These are phyloP conservation scores for Leucaena leucocephala DNA, from an alignment of 306 rosid species.

Conservation along the genomic window DNA sequence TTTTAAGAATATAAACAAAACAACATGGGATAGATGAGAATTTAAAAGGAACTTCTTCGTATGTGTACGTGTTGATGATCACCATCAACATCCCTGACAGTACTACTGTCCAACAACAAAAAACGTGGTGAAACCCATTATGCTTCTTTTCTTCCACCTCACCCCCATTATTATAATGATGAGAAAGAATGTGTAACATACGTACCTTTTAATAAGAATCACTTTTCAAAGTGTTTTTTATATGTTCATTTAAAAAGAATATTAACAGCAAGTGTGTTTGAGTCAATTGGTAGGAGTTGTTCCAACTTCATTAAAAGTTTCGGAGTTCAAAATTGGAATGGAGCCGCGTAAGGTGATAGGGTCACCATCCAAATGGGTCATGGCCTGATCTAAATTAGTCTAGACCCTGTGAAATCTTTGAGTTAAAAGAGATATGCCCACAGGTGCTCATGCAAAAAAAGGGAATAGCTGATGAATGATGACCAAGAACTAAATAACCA, in stretches of 20 bases:
- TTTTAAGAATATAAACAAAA: conserved; percentile 45
- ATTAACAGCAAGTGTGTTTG: too few species aligned
- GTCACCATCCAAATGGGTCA: too few species aligned
- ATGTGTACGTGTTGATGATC: conserved; percentile 47
- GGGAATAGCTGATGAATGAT: not conserved
- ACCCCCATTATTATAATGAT: conserved; percentile 65
- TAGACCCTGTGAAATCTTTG: too few species aligned
- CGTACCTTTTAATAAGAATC: not conserved
- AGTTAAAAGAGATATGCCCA: too few species aligned
- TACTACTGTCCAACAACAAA: too few species aligned
- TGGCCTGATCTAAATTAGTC: too few species aligned
- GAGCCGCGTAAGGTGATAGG: too few species aligned
- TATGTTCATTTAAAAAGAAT: not conserved
- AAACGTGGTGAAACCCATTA: conserved; percentile 45
- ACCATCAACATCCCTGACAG: conserved; percentile 38
- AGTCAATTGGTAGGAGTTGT: too few species aligned
- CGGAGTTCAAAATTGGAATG: too few species aligned
- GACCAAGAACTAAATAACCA: not conserved
- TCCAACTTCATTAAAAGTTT: too few species aligned
- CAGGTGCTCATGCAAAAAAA: too few species aligned
- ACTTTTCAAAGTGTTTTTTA: not conserved
- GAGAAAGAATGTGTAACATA: not conserved
- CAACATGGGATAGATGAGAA: conserved; percentile 29
- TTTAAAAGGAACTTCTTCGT: conserved; percentile 39
- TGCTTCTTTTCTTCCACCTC: conserved; percentile 46